Evolutionary conservation across 345 rosid species (phyloP).

Genomic region (Stellera chamaejasme): DNA sequence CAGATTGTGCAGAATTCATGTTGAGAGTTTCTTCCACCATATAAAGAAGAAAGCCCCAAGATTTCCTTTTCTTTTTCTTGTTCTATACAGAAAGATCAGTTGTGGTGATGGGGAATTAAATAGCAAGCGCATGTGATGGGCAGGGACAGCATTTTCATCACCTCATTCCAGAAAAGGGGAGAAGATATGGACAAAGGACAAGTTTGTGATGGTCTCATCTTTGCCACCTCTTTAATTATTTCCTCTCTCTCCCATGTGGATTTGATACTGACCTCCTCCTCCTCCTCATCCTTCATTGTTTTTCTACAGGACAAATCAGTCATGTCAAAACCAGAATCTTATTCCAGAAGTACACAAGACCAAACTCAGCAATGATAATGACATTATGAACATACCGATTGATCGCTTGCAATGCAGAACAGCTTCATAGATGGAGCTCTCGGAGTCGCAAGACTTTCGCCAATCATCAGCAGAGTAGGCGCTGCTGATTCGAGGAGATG

Average conservation of each 20-base stretch:
- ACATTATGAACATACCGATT: slow-evolving; percentile 29
- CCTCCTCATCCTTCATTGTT: slow-evolving; percentile 24
- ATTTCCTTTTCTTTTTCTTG: neutral
- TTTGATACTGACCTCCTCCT: slow-evolving; percentile 14
- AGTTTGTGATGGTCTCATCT: slow-evolving; percentile 17
- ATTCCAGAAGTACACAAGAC: neutral
- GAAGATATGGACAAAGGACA: slow-evolving; percentile 24
- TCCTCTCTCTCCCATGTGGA: slow-evolving; percentile 25
- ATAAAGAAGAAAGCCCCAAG: slow-evolving; percentile 14
- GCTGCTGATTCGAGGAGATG: slow-evolving; percentile 66
- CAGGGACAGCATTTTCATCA: slow-evolving; percentile 26
- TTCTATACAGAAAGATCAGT: slow-evolving; percentile 2
- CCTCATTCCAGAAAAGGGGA: slow-evolving; percentile 18
- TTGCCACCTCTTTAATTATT: slow-evolving; percentile 6
- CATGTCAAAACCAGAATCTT: slow-evolving; percentile 16
- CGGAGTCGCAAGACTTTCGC: slow-evolving; percentile 79
- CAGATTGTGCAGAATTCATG: too few species aligned
- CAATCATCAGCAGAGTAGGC: slow-evolving; percentile 54
- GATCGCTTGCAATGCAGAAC: slow-evolving; percentile 97
- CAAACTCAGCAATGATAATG: neutral
- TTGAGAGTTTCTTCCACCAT: neutral
- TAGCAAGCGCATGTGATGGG: neutral
- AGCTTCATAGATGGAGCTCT: slow-evolving; percentile 85
- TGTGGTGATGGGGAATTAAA: slow-evolving; percentile 3
- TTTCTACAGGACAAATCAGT: slow-evolving; percentile 24